Base-by-base conservation (phyloP, 1,139 yeast genomes). In the Kurtzmaniella natalensis region DNA sequence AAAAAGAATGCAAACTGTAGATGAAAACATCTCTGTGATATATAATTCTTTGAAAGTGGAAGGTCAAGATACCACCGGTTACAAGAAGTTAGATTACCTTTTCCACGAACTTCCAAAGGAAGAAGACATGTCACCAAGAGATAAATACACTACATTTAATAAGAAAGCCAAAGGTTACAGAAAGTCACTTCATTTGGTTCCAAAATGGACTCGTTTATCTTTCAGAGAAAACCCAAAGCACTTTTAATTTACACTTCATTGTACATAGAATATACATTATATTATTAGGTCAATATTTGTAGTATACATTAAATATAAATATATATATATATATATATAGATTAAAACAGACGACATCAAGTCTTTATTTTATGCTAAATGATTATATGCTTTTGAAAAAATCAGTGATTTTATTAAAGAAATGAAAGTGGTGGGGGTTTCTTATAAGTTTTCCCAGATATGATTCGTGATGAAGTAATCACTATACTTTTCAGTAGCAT, bases 171-270 rank as follows among this genome's bases (percentile, higher is more conserved):
- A 72, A 51, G 81, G 81, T 20, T 92, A 89, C 61, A 77, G 98
- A 64, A 92, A 88, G 64, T 80, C 94, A 44, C 78, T 85, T 18
- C 97, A 92, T 55, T 76, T 64, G 57, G 83, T 81, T 22, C 95
- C 95, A 15, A 84, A 86, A 51, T 87, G 95, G 94, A 89, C 97
- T 37, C 86, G 83, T 62, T 58, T 77, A 43, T 78, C 95, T 11
- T 73, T 82, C 57, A 78, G 96, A 64, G 77, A 73, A 38, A 83
- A 85, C 51, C 96, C 96, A 31, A 72, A 76, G 43, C 75, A 84
- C 56, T 86, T 81, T 59, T 88, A 70, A 54, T 18, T 34, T 36
- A 32, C 31, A 36, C 31, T n/a, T 19, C 21, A 14, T 8, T 30
- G 33, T 30, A 23, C 28, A 30, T 30, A 30, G 21, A 24, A 15